Base-by-base conservation (phyloP, 2,329 filamentous ascomycete genomes). In the Zasmidium angulare region DNA sequence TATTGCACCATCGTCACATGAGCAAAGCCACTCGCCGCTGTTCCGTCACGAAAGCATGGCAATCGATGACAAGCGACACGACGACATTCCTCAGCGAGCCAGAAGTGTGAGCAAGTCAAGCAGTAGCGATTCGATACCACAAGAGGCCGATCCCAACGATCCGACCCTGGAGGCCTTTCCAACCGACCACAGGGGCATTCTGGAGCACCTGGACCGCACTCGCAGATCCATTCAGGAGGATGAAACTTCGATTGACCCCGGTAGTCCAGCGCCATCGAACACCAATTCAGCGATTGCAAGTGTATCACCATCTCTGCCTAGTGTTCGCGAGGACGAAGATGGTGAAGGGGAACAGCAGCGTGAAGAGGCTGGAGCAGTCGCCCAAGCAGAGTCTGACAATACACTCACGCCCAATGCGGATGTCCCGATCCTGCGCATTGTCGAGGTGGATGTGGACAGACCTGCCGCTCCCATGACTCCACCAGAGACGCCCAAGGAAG, bases 121-220 rank as follows among this genome's bases (percentile, higher is more conserved):
- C 57, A n/a, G n/a, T n/a, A 58, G 50, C 46, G 56, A 60, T 20
- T 65, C 63, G 31, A 62, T 66, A 12, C 60, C 60, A 23, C 50
- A 63, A 20, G 64, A 66, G 57, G 67, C 70, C 11, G 68, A 72
- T 36, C 63, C 68, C 7, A 68, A 72, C 51, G 70, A 73, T 46
- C 66, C 66, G 1, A 66, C 68, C 0, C 64, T 76, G 3, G 69
- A 71, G 52, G 61, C 57, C 7, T 75, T 76, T 53, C 74, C 74
- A 0, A 72, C 69, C 22, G 68, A 72, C 31, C 65, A 69, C n/a
- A 67, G 63, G n/a, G 71, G 68, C 19, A 74, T 75, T 53, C 56
- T 70, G 46, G 67, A 72, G 46, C 68, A 72, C 21, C 64, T 76
- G 23, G 70, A 67, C 22, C 67, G 66, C 21, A 62, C 68, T 2